phyloP scores from a whole-genome alignment of 2,329 filamentous ascomycete species.

The Xylaria sp. region DNA sequence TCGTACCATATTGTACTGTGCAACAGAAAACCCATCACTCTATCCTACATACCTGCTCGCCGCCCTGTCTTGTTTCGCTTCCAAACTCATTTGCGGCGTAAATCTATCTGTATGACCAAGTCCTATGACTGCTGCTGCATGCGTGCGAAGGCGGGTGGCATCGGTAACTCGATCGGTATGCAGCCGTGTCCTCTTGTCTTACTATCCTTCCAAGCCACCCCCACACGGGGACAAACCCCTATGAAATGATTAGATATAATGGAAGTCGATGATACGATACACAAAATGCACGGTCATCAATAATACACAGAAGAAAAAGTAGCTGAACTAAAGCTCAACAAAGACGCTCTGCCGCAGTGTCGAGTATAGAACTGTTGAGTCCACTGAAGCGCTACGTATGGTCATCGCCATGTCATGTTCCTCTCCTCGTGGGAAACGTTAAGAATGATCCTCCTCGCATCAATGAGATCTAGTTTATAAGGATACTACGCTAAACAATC shows the following conservation, averaged over 20 bases:
- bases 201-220: not conserved
- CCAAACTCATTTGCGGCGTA: not conserved
- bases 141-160: conserved; percentile 25
- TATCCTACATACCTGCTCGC: conserved; percentile 11
- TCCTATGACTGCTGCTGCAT: conserved; percentile 36
- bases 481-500: not conserved
- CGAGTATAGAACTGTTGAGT: not conserved
- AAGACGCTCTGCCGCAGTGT: not conserved
- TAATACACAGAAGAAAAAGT: not conserved
- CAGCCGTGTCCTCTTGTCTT: not conserved
- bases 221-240: too few relatives aligned
- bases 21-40: not conserved
- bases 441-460: not conserved
- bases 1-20: not conserved
- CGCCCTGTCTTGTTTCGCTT: conserved; percentile 6
- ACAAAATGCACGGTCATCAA: not conserved
- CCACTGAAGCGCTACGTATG: not conserved
- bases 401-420: not conserved
- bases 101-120: not conserved
- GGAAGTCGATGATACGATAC: not conserved
- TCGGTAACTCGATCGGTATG: conserved; percentile 23
- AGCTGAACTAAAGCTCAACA: not conserved
- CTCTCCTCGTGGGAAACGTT: not conserved
- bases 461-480: not conserved
- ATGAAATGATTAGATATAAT: not conserved